Evolutionary conservation across 192 early-diverging fungal species (phyloP), one percentile per base, ranked within the genome.

Genomic region (Backusella westeae): DNA sequence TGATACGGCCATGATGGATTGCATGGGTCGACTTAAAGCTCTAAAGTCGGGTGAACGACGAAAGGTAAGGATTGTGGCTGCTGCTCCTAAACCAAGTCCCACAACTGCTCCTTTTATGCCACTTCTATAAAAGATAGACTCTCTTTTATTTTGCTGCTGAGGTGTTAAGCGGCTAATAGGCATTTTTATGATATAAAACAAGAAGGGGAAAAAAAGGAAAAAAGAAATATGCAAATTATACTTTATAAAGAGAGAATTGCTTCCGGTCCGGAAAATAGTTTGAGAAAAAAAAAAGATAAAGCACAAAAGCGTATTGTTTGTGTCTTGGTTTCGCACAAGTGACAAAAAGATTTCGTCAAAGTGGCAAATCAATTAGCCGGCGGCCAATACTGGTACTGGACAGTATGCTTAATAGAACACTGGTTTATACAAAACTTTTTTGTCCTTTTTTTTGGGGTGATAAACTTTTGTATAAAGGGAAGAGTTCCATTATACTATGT

Each of bases 61-160:
- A 49, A 78, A 53, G 9, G 78, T 80, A 6, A 81, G 34, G 8
- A 80, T 52, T 29, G 85, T 80, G 46, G 83, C 69, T 21, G 67
- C 75, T 19, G 78, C n/a, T 41, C 82, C 80, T 67, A 82, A 65
- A 69, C 78, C 85, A 17, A 86, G 69, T 56, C 85, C 85, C 38
- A 83, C 63, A n/a, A 39, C 67, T 42, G 75, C 82, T 56, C 82
- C 82, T 65, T 80, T 79, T 17, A 80, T 9, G 49, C 85, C 85
- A 26, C 66, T 71, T 26, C 63, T 68, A 34, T 80, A 46, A 21
- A 72, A 73, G 12, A 78, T 44, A 8, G 70, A 35, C 6, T 79
- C 75, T 46, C 78, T 67, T 34, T 71, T 73, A 29, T 76, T 72
- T 66, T 75, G 59, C 73, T 85, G 81, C 21, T 73, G 42, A 52